Conservation (phyloP, 192 early-diverging fungal species). For the Backusella liffmaniae region DNA sequence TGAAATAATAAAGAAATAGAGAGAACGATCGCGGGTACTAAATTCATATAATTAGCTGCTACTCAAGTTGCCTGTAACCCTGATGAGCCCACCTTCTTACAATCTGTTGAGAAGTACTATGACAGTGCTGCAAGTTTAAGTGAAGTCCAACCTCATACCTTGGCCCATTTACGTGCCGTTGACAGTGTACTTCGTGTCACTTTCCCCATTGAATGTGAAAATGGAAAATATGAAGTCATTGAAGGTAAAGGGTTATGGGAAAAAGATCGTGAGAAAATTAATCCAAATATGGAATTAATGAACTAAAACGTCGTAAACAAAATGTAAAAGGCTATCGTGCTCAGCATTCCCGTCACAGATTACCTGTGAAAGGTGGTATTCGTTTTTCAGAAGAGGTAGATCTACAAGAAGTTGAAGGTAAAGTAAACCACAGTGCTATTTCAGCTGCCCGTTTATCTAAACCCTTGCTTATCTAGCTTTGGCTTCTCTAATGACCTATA, state of each 20-base stretch:
- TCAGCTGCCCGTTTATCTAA: too few species aligned
- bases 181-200: slow-evolving; percentile 74
- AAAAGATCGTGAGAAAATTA: not conserved
- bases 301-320: not conserved
- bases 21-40: not conserved
- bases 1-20: not conserved
- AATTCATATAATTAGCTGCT: slow-evolving; percentile 29
- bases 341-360: slow-evolving; percentile 79
- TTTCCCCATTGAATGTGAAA: slow-evolving; percentile 71
- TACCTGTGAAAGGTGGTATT: slow-evolving; percentile 81
- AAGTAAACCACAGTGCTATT: not conserved
- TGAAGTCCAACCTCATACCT: slow-evolving; percentile 52
- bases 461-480: slow-evolving; percentile 43
- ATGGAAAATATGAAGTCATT: slow-evolving; percentile 66
- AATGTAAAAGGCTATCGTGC: slow-evolving; percentile 62
- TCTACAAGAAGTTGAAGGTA: slow-evolving; percentile 72
- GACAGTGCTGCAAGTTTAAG: slow-evolving; percentile 70
- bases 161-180: slow-evolving; percentile 68
- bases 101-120: slow-evolving; percentile 68
- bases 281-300: not conserved
- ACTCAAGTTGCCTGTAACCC: slow-evolving; percentile 58
- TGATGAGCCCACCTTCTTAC: slow-evolving; percentile 68
- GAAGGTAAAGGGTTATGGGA: slow-evolving; percentile 27
- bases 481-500: slow-evolving; percentile 82
- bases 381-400: slow-evolving; percentile 77